Percentiles rank a stretch among this genome's conserved stretches.
Evolutionary conservation across 2,329 filamentous ascomycete species (phyloP).

Genomic region (Botryotinia calthae): DNA sequence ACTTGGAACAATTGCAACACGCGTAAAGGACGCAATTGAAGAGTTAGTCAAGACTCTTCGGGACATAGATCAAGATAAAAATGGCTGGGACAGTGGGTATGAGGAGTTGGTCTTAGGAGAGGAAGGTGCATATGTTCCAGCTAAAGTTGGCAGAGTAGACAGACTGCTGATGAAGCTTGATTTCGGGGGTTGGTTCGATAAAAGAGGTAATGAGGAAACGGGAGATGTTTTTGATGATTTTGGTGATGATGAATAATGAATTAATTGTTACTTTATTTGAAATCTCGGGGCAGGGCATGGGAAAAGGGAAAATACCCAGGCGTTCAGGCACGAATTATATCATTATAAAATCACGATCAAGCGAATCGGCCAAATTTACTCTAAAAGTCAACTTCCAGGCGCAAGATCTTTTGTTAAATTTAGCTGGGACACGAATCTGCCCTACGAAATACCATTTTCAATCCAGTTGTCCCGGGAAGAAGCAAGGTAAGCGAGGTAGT

Average conservation of each 20-base stretch:
- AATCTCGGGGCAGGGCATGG: not conserved
- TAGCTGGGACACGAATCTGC: not conserved
- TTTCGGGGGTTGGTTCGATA: conserved; percentile 40
- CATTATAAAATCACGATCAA: not conserved
- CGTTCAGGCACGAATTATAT: not conserved
- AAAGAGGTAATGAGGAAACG: conserved; percentile 25
- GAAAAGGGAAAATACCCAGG: not conserved
- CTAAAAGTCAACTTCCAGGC: not conserved
- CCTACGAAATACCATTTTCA: not conserved
- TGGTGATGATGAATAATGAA: conserved; percentile 25
- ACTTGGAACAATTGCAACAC: conserved; percentile 60
- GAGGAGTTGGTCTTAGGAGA: conserved; percentile 41
- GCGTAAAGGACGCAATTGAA: conserved; percentile 66
- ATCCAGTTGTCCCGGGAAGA: not conserved
- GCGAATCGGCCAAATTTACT: not conserved
- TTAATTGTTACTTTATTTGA: not conserved
- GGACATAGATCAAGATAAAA: conserved; percentile 49
- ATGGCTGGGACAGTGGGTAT: conserved; percentile 39
- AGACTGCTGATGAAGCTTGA: conserved; percentile 89
- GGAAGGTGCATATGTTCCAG: conserved; percentile 61
- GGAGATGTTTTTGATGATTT: conserved; percentile 29
- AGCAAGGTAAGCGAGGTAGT: not conserved
- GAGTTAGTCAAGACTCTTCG: conserved; percentile 55
- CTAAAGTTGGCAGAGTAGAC: conserved; percentile 76
- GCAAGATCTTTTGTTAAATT: not conserved